Conservation (phyloP, 148 eudicot genomes). For the Silene conica region DNA sequence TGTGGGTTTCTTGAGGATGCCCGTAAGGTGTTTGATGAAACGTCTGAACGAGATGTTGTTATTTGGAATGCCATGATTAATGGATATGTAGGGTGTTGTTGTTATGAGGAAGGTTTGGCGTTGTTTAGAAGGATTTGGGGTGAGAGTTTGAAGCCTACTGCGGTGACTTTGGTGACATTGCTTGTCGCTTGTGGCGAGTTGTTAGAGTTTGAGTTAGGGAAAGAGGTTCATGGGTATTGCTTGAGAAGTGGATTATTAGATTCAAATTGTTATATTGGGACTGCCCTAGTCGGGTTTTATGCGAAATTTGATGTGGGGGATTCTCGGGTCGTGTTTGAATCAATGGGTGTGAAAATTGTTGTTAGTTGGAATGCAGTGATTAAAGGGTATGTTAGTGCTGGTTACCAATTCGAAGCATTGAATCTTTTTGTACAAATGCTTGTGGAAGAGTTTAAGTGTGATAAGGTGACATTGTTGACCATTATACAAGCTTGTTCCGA, state of each 20-base stretch:
- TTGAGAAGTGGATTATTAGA: slow-evolving; percentile 44
- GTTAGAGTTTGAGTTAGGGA: slow-evolving; percentile 35
- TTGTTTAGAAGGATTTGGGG: slow-evolving; percentile 36
- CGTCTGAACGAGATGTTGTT: slow-evolving; percentile 46
- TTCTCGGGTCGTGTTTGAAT: slow-evolving; percentile 33
- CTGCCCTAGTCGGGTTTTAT: slow-evolving; percentile 47
- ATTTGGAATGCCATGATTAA: slow-evolving; percentile 59
- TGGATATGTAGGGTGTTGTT: slow-evolving; percentile 39
- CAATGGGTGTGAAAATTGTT: slow-evolving; percentile 32
- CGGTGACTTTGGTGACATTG: slow-evolving; percentile 40
- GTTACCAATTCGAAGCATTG: slow-evolving; percentile 32
- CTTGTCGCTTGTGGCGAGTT: slow-evolving; percentile 44
- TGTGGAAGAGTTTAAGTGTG: slow-evolving; percentile 27
- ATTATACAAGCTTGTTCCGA: slow-evolving; percentile 41
- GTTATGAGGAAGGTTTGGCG: slow-evolving; percentile 31
- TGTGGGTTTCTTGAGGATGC: slow-evolving; percentile 41
- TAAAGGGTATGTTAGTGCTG: slow-evolving; percentile 31
- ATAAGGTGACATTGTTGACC: slow-evolving; percentile 35
- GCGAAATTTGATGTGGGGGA: slow-evolving; percentile 29
- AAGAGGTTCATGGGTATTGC: slow-evolving; percentile 52
- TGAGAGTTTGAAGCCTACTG: slow-evolving; percentile 36
- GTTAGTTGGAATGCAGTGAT: slow-evolving; percentile 51
- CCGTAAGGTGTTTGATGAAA: slow-evolving; percentile 38
- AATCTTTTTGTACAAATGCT: slow-evolving; percentile 33
- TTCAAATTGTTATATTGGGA: slow-evolving; percentile 36